These are phyloP conservation scores for Dactylellina leptospora DNA, from an alignment of 2,329 filamentous ascomycete species.

Conservation along the genomic window DNA sequence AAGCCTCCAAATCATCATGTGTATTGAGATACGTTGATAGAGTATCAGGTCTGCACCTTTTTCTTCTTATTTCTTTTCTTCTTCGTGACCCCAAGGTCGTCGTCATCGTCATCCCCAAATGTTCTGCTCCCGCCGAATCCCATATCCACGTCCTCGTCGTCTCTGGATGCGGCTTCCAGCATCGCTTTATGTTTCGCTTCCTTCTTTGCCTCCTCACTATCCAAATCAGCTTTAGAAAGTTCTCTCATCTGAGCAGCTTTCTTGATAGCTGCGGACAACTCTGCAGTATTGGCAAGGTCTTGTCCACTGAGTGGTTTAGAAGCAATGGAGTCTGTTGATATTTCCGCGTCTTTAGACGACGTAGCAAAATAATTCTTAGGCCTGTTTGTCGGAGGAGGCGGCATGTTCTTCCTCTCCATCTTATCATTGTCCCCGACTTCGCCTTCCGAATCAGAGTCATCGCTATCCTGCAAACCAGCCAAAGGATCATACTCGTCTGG, in stretches of 20 bases:
- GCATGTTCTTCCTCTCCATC: constrained; percentile 61
- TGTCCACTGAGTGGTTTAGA: constrained; percentile 64
- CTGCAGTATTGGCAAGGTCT: constrained; percentile 67
- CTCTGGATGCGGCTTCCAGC: constrained; percentile 76
- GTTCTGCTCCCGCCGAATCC: constrained; percentile 85
- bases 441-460: constrained; percentile 61
- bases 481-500: constrained; percentile 75
- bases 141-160: constrained; percentile 91
- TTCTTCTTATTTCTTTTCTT: constrained; percentile 76
- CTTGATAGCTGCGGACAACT: constrained; percentile 83
- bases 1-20: no score
- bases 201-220: constrained; percentile 67
- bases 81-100: constrained; percentile 65
- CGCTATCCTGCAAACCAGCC: constrained; percentile 65
- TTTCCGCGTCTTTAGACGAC: constrained; percentile 63
- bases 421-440: constrained; percentile 58
- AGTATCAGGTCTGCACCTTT: no score
- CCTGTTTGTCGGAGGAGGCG: constrained; percentile 59
- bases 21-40: no score
- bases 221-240: constrained; percentile 55
- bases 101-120: constrained; percentile 81
- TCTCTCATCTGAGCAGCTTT: constrained; percentile 70
- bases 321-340: constrained; percentile 57
- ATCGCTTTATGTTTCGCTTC: constrained; percentile 77
- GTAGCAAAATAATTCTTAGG: constrained; percentile 64